Base-by-base conservation (phyloP, 768 basidiomycete species). In the Leucosporidium yakuticum region DNA sequence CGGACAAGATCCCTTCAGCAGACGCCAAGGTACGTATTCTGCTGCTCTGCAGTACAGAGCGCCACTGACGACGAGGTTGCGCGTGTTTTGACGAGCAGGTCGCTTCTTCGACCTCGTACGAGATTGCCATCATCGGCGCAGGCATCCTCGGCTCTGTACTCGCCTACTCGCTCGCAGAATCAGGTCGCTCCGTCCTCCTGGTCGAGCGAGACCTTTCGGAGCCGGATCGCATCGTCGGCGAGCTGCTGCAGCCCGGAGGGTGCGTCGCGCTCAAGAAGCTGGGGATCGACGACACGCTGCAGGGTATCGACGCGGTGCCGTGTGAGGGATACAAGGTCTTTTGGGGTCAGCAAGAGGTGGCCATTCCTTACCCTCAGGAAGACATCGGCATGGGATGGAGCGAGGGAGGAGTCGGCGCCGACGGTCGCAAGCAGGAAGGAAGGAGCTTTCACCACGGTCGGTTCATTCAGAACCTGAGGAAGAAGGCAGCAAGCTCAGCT, bases 201-300 rank as follows among this genome's bases (percentile, higher is more conserved):
- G 82, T 99, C 64, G 96, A 99, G 79, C 87, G 95, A 17, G 95
- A 94, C 20, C 83, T 98, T 5, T 83, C 88, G 0, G 89, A 91
- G 77, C 96, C 96, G 0, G 92, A 98, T 82, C 85, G 96, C 23
- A 98, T 99, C 73, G 96, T 98, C 44, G 96, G 96, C 31, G 96
- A 99, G 78, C 85, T 98, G 1, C 81, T 99, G 29, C 96, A 99
- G 76, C 96, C 96, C 2, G 93, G 88, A 2, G 96, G 96, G 1
- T 86, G 92, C 29, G 81, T 82, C 19, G 86, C 91, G 1, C 80
- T 99, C 55, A 80, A 84, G 65, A 79, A 84, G 48, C 84, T 99
- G n/a, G 94, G 91, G 0, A 78, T 99, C 73, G 85, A 84, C 58
- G 80, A 80, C 11, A 87, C 86, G 63, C 79, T 96, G 55, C 89